These are phyloP conservation scores for Petunia secreta DNA, from an alignment of 257 asterid species.

Conservation along the genomic window DNA sequence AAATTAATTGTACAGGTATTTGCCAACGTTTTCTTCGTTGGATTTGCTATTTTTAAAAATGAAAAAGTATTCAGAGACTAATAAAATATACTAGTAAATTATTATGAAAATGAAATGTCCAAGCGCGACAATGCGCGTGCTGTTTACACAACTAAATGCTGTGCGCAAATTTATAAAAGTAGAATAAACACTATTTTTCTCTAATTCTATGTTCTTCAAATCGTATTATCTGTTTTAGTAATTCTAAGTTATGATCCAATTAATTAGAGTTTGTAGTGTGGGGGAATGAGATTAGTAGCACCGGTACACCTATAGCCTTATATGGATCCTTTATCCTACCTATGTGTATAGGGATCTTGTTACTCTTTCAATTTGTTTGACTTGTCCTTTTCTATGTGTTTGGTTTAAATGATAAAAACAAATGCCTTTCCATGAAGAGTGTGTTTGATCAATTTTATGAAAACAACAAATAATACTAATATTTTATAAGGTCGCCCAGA, in stretches of 20 bases:
- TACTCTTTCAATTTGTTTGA: not conserved
- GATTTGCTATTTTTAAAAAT: not conserved
- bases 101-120: not conserved
- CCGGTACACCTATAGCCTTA: not conserved
- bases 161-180: too few species aligned
- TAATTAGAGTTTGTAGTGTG: not conserved
- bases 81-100: not conserved
- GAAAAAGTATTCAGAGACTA: not conserved
- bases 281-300: not conserved
- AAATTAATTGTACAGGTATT: not conserved
- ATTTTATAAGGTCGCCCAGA: too few species aligned
- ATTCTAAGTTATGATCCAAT: not conserved
- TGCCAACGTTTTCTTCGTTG: slow-evolving; percentile 26
- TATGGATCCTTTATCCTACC: too few species aligned
- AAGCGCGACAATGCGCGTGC: not conserved
- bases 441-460: too few species aligned
- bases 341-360: not conserved
- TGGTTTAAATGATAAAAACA: too few species aligned
- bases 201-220: not conserved
- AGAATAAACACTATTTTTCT: not conserved
- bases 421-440: too few species aligned
- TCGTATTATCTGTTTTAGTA: not conserved
- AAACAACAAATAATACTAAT: too few species aligned
- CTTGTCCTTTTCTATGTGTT: too few species aligned
- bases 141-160: not conserved